A percentile compares a stretch with the other conserved stretches of the same genome.
These are phyloP conservation scores for Stemphylium lycopersici DNA, from an alignment of 2,329 filamentous ascomycete genomes.

Conservation along the genomic window DNA sequence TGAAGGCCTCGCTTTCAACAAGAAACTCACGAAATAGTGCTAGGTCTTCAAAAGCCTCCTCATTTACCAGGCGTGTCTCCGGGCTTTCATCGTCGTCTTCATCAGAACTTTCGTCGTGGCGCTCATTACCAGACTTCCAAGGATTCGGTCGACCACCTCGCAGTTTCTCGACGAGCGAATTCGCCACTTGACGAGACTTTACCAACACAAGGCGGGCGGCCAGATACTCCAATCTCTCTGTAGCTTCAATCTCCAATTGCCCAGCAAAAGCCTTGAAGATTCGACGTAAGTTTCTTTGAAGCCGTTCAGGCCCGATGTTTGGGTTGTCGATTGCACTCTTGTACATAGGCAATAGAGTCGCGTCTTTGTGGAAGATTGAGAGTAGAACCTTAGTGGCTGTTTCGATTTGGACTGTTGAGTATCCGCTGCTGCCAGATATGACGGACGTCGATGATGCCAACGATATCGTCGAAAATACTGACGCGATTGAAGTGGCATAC, in stretches of 20 bases:
- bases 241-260: conserved; percentile 1
- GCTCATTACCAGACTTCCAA: neutral
- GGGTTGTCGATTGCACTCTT: neutral
- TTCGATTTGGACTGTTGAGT: conserved; percentile 11
- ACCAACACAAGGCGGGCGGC: conserved; percentile 11
- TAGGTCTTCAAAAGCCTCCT: conserved; percentile 18
- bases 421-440: conserved; percentile 9
- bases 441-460: conserved; percentile 5
- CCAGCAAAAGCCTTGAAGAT: conserved; percentile 7
- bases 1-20: conserved; percentile 18
- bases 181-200: conserved; percentile 12
- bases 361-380: conserved; percentile 7
- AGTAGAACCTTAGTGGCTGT: conserved; percentile 13
- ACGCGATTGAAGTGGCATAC: conserved; percentile 1
- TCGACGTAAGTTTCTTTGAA: conserved; percentile 9
- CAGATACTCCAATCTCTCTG: conserved; percentile 5
- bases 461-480: conserved; percentile 1
- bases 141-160: neutral
- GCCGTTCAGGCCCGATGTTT: conserved; percentile 4
- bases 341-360: conserved; percentile 5
- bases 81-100: conserved; percentile 6
- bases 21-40: conserved; percentile 20
- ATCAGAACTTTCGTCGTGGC: conserved; percentile 11
- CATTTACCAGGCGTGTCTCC: conserved; percentile 2
- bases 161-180: conserved; percentile 12